phyloP scores from a whole-genome alignment of 2,329 filamentous ascomycete species.

The Penicillium sp. region DNA sequence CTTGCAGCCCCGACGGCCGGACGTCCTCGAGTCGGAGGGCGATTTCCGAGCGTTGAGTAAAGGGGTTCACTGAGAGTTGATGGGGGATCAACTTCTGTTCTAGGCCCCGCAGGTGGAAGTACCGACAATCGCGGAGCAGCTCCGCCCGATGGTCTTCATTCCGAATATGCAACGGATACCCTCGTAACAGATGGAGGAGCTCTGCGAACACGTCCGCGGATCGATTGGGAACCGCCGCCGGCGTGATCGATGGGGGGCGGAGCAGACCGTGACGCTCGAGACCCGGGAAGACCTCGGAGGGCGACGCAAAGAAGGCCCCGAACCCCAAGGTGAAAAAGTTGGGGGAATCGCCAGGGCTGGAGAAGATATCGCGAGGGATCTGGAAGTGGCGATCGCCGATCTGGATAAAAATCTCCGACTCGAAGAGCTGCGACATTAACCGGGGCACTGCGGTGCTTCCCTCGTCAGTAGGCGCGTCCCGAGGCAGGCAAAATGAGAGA shows the following conservation, averaged over 20 bases:
- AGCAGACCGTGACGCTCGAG: conserved; percentile 74
- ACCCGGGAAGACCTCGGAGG: conserved; percentile 79
- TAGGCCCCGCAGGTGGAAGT: conserved; percentile 87
- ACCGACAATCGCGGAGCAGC: conserved; percentile 80
- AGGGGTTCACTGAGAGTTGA: conserved; percentile 70
- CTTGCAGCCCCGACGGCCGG: conserved; percentile 77
- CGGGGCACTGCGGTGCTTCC: conserved; percentile 75
- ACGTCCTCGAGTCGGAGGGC: conserved; percentile 77
- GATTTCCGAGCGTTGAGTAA: conserved; percentile 69
- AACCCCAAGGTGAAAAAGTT: conserved; percentile 96
- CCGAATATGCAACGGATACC: conserved; percentile 75
- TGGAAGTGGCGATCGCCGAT: conserved; percentile 86
- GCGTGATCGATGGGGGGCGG: conserved; percentile 79
- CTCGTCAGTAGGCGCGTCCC: conserved; percentile 4
- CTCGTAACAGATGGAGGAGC: conserved; percentile 74
- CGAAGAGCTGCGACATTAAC: conserved; percentile 84
- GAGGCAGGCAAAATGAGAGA: conserved; percentile 3
- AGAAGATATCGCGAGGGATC: conserved; percentile 84
- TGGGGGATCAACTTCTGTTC: conserved; percentile 84
- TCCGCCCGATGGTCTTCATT: conserved; percentile 72
- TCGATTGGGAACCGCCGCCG: conserved; percentile 75
- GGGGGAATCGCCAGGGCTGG: conserved; percentile 79
- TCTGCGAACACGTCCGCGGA: conserved; percentile 83
- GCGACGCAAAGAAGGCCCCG: conserved; percentile 78
- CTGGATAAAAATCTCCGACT: conserved; percentile 86